Conservation (phyloP, 257 asterid species). For the Rauvolfia tetraphylla region DNA sequence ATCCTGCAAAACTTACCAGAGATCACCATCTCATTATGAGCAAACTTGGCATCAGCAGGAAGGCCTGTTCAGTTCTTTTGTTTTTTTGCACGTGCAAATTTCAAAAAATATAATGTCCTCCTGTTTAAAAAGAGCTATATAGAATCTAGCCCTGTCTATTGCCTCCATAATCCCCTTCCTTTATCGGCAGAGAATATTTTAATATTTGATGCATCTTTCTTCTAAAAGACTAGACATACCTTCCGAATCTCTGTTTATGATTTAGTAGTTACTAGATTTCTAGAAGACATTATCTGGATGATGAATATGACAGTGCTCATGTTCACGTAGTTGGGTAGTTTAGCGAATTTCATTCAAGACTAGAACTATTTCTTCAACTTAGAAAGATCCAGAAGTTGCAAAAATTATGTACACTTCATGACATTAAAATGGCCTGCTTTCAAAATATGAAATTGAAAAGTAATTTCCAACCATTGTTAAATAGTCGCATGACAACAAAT, state of each 20-base stretch:
- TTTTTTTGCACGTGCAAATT: background rate
- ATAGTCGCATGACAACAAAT: background rate
- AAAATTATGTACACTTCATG: background rate
- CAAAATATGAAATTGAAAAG: background rate
- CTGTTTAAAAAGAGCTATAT: background rate
- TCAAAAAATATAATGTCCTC: background rate
- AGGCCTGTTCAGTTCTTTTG: background rate
- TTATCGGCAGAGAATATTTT: background rate
- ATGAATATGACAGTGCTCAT: too few species aligned
- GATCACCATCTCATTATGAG: background rate
- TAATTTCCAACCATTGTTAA: background rate
- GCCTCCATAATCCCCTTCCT: background rate
- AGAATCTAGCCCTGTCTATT: background rate
- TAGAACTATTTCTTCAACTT: background rate
- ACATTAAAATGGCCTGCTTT: background rate
- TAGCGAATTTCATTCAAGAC: background rate
- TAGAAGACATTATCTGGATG: background rate
- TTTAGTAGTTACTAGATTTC: background rate
- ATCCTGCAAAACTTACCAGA: too few species aligned
- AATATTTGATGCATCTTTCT: background rate
- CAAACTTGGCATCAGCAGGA: background rate
- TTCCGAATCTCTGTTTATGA: background rate
- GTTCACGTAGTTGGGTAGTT: background rate
- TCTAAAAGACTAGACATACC: background rate
- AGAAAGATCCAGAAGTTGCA: background rate